A percentile compares a stretch with the other conserved stretches of the same genome.
phyloP scores from a whole-genome alignment of 805 yeast genomes.

The Yamadazyma sp. region DNA sequence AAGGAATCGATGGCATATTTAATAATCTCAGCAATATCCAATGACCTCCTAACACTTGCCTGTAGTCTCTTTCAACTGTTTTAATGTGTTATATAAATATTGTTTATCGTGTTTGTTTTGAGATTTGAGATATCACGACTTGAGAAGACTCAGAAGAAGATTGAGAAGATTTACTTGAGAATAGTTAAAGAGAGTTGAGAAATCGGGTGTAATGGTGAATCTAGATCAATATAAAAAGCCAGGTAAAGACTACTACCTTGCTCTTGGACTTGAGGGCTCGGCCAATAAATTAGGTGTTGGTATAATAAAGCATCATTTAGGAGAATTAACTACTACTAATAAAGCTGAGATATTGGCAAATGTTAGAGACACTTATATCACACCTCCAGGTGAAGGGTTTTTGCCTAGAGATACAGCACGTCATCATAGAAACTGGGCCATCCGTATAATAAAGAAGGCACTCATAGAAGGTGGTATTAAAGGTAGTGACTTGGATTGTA shows the following conservation, averaged over 20 bases:
- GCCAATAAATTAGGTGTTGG: conserved; percentile 98
- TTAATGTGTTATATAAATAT: neutral
- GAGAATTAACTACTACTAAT: conserved; percentile 53
- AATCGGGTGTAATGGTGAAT: conserved; percentile 34
- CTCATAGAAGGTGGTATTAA: conserved; percentile 56
- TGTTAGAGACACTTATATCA: conserved; percentile 88
- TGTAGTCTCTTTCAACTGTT: no score
- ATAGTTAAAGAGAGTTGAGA: neutral
- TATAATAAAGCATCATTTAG: conserved; percentile 69
- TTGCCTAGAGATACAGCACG: conserved; percentile 95
- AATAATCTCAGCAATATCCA: no score
- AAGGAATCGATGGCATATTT: conserved; percentile 13
- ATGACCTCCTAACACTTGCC: no score
- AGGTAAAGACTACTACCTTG: conserved; percentile 55
- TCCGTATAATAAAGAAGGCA: conserved; percentile 66
- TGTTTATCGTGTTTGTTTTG: conserved; percentile 4
- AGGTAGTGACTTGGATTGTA: conserved; percentile 61
- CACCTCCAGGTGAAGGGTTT: conserved; percentile 99
- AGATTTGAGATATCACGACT: neutral
- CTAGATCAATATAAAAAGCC: conserved; percentile 43
- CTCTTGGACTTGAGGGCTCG: conserved; percentile 93
- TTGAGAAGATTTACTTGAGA: no score
- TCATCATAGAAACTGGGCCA: conserved; percentile 95
- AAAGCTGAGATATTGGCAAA: conserved; percentile 80
- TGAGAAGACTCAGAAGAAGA: no score